Conservation (phyloP, 805 yeast genomes). For the Ogataea henricii region DNA sequence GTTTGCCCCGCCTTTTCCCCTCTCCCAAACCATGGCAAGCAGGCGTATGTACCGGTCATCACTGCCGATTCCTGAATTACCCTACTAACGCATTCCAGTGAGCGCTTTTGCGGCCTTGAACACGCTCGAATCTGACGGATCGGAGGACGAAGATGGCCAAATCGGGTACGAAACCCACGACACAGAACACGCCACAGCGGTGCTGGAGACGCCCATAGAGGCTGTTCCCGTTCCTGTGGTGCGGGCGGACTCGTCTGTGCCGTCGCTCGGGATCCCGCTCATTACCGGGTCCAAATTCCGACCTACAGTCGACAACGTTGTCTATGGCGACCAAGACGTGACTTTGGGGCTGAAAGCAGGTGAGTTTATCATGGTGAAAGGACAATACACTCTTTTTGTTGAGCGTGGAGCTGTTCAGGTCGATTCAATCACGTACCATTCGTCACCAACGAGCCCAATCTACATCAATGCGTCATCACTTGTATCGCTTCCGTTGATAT, state of each 20-base stretch:
- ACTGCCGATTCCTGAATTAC: too few species aligned
- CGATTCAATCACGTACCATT: conserved; percentile 42
- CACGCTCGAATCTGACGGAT: conserved; percentile 8
- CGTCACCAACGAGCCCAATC: conserved; percentile 14
- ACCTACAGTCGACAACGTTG: conserved; percentile 41
- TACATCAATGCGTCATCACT: conserved; percentile 39
- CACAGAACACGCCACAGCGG: conserved; percentile 1
- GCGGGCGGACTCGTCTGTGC: not conserved
- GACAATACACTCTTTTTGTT: conserved; percentile 46
- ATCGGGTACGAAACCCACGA: conserved; percentile 17
- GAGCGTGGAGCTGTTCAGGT: conserved; percentile 49
- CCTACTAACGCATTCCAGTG: conserved; percentile 9
- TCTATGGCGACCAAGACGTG: conserved; percentile 35
- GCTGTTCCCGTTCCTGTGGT: not conserved
- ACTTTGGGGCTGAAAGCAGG: conserved; percentile 44
- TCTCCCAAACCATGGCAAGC: conserved; percentile 2
- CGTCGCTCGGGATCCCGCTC: not conserved
- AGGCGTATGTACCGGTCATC: conserved; percentile 4
- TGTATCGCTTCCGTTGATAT: conserved; percentile 44
- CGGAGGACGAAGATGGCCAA: conserved; percentile 14
- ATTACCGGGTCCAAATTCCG: conserved; percentile 39
- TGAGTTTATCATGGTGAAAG: conserved; percentile 47
- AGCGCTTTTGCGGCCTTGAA: conserved; percentile 39
- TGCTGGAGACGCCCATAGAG: not conserved
- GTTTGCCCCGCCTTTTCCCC: too few species aligned